These are phyloP conservation scores for Mycotypha africana DNA, from an alignment of 371 early-diverging fungal species.

Conservation along the genomic window DNA sequence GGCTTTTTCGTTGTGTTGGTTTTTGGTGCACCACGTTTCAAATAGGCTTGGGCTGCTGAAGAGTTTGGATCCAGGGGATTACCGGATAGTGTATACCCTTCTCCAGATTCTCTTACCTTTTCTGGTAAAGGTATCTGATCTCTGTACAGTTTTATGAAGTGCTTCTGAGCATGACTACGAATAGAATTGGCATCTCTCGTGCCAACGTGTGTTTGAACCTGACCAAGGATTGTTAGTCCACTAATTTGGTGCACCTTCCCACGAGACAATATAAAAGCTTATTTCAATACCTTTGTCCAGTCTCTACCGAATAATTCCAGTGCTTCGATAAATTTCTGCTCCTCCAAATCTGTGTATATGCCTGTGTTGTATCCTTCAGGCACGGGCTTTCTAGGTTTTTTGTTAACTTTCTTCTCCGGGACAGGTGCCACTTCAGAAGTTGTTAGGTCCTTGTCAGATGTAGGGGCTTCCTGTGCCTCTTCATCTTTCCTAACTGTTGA, in stretches of 20 bases:
- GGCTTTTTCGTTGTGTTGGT: neutral
- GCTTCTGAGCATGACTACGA: constrained; percentile 87
- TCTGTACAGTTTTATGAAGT: constrained; percentile 83
- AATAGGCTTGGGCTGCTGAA: constrained; percentile 79
- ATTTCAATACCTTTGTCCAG: constrained; percentile 73
- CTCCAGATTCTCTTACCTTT: constrained; percentile 73
- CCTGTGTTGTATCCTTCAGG: constrained; percentile 63
- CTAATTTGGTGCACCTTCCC: too few relatives aligned
- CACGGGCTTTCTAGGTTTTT: constrained; percentile 38
- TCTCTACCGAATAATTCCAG: constrained; percentile 77
- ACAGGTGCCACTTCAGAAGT: neutral
- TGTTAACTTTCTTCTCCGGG: constrained; percentile 4
- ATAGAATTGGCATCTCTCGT: constrained; percentile 82
- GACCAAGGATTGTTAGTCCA: too few relatives aligned
- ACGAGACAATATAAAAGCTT: too few relatives aligned
- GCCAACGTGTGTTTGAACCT: constrained; percentile 66
- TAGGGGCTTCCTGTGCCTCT: neutral
- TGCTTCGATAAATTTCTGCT: constrained; percentile 67
- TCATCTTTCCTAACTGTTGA: neutral
- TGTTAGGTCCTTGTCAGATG: neutral
- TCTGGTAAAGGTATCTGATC: constrained; percentile 75
- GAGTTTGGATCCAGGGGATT: constrained; percentile 83
- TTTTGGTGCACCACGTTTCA: constrained; percentile 21
- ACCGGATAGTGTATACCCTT: constrained; percentile 86
- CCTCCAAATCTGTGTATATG: constrained; percentile 75